A percentile compares a stretch with the other conserved stretches of the same genome.
Evolutionary conservation across 768 basidiomycete species (phyloP).

Genomic region (Mrakia gelida): DNA sequence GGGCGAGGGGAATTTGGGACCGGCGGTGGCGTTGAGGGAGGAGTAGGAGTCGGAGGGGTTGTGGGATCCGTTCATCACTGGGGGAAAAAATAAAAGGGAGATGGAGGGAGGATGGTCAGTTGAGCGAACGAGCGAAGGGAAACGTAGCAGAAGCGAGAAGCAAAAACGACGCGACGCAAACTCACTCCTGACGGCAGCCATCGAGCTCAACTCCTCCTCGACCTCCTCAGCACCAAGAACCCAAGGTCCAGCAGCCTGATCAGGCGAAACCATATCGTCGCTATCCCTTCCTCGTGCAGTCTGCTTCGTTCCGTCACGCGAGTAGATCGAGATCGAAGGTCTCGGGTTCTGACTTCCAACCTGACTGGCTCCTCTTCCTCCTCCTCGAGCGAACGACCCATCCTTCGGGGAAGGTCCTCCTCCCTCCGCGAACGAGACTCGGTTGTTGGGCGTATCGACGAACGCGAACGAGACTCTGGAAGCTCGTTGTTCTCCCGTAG

Average conservation of each 20-base stretch:
- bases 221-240: conserved; percentile 20
- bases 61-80: neutral
- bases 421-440: conserved; percentile 42
- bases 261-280: conserved; percentile 40
- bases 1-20: neutral
- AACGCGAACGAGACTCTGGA: conserved; percentile 42
- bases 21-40: neutral
- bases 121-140: too few species aligned
- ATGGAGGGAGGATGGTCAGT: neutral
- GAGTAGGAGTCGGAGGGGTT: conserved; percentile 1
- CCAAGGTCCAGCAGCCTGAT: conserved; percentile 41
- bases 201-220: conserved; percentile 36
- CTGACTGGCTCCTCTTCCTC: neutral
- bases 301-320: too few species aligned
- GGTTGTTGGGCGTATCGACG: conserved; percentile 35
- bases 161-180: neutral
- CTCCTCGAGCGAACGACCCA: neutral
- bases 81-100: neutral
- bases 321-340: conserved; percentile 20
- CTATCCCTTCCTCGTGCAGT: neutral
- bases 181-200: conserved; percentile 42
- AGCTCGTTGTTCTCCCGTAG: conserved; percentile 6
- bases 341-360: neutral
- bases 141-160: neutral
- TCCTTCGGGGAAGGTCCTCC: conserved; percentile 35